These are phyloP conservation scores for Penicillium soppii DNA, from an alignment of 495 filamentous ascomycete genomes.

Conservation along the genomic window DNA sequence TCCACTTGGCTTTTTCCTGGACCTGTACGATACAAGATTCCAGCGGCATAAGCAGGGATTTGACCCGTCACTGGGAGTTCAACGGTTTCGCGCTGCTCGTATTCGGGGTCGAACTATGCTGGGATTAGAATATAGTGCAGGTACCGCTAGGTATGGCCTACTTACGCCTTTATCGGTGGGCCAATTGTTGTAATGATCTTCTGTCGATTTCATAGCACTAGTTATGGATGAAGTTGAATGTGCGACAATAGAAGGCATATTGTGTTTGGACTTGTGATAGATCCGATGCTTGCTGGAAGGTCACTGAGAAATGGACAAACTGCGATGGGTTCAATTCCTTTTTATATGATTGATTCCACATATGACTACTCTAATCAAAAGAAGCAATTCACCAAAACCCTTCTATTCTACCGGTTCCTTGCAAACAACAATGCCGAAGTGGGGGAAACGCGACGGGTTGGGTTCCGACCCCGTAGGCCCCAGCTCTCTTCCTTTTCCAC, in stretches of 20 bases:
- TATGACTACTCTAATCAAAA: too few relatives aligned
- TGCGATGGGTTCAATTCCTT: too few relatives aligned
- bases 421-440: constrained; percentile 8
- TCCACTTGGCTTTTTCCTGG: constrained; percentile 60
- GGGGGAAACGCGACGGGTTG: constrained; percentile 28
- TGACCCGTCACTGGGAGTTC: constrained; percentile 48
- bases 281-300: too few relatives aligned
- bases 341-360: too few relatives aligned
- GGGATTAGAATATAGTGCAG: background rate
- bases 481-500: too few relatives aligned
- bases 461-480: too few relatives aligned
- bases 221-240: background rate
- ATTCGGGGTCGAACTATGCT: constrained; percentile 49
- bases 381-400: too few relatives aligned
- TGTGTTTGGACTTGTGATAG: too few relatives aligned
- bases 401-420: too few relatives aligned
- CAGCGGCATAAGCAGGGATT: constrained; percentile 55
- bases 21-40: constrained; percentile 70
- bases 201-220: background rate
- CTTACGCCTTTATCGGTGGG: constrained; percentile 26
- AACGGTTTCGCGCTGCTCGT: constrained; percentile 47
- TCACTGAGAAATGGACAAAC: too few relatives aligned
- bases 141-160: background rate
- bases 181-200: constrained; percentile 23
- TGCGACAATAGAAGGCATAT: constrained; percentile 8